These are phyloP conservation scores for Cymbopogon flexuosus DNA, from an alignment of 202 grass and related monocot species.

Conservation along the genomic window DNA sequence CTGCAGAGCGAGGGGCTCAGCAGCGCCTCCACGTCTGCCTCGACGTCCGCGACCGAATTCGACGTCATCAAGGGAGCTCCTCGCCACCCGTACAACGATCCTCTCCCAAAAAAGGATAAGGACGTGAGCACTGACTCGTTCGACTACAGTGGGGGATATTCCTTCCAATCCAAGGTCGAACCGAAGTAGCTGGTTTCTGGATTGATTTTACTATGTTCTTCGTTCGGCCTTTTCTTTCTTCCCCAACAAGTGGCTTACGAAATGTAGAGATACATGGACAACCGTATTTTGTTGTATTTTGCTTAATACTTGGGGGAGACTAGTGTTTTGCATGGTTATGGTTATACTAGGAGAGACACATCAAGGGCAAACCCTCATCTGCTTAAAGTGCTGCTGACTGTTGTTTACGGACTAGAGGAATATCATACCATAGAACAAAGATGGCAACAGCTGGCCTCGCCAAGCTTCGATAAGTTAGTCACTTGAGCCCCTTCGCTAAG, in stretches of 20 bases:
- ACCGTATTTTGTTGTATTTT: slow-evolving; percentile 11
- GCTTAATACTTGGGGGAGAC: slow-evolving; percentile 4
- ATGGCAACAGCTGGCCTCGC: background rate
- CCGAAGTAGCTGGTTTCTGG: slow-evolving; percentile 57
- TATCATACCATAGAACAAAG: background rate
- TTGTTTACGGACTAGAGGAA: background rate
- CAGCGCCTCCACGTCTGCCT: slow-evolving; percentile 56
- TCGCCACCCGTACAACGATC: slow-evolving; percentile 64
- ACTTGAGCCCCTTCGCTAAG: background rate
- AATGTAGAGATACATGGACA: slow-evolving; percentile 28
- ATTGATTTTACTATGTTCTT: background rate
- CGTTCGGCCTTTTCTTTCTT: background rate
- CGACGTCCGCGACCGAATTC: slow-evolving; percentile 66
- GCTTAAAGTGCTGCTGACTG: background rate
- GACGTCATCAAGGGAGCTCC: slow-evolving; percentile 41
- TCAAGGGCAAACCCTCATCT: background rate
- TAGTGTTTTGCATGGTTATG: slow-evolving; percentile 26
- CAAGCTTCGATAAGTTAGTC: background rate
- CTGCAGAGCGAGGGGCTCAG: slow-evolving; percentile 61
- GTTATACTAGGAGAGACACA: slow-evolving; percentile 9
- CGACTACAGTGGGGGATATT: slow-evolving; percentile 76
- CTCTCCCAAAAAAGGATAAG: slow-evolving; percentile 56
- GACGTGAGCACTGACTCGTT: slow-evolving; percentile 62
- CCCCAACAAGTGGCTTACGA: slow-evolving; percentile 11
- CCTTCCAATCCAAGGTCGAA: slow-evolving; percentile 57